Evolutionary conservation across 2,329 filamentous ascomycete species (phyloP).

Genomic region (Rutstroemia sp.): DNA sequence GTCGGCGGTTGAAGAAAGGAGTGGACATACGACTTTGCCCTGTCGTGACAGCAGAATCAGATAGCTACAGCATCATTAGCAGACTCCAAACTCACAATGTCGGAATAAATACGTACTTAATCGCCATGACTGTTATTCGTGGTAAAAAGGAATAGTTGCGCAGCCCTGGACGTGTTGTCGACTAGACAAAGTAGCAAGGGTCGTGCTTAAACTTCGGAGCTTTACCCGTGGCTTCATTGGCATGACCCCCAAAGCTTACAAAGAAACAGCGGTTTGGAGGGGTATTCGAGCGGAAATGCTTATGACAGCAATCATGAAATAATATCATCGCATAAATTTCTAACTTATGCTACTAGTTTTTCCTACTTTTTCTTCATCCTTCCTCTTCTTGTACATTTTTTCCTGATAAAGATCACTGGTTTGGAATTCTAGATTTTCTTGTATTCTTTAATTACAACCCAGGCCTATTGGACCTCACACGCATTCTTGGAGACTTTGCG

Average conservation of each 20-base stretch:
- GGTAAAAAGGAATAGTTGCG: not conserved
- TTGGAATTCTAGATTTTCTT: not conserved
- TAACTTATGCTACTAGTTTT: not conserved
- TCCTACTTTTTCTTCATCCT: not conserved
- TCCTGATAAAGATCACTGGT: not conserved
- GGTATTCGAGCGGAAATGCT: slow-evolving; percentile 2
- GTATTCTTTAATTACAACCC: not conserved
- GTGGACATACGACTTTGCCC: slow-evolving; percentile 86
- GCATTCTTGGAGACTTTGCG: not conserved
- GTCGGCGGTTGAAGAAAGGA: slow-evolving; percentile 11
- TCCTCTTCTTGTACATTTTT: not conserved
- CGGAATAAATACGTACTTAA: slow-evolving; percentile 36
- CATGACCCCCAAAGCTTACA: not conserved
- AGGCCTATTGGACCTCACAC: not conserved
- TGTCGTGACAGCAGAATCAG: slow-evolving; percentile 95
- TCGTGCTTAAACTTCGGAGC: not conserved
- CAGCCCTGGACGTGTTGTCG: slow-evolving; percentile 9
- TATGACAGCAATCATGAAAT: slow-evolving; percentile 4
- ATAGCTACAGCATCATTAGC: slow-evolving; percentile 55
- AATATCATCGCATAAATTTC: not conserved
- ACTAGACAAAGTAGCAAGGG: not conserved
- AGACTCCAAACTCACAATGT: not conserved
- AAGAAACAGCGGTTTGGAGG: slow-evolving; percentile 5
- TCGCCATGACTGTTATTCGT: slow-evolving; percentile 36
- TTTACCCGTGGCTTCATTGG: not conserved